Conservation (phyloP, 306 rosid genomes). For the Pachyrhizus erosus region DNA sequence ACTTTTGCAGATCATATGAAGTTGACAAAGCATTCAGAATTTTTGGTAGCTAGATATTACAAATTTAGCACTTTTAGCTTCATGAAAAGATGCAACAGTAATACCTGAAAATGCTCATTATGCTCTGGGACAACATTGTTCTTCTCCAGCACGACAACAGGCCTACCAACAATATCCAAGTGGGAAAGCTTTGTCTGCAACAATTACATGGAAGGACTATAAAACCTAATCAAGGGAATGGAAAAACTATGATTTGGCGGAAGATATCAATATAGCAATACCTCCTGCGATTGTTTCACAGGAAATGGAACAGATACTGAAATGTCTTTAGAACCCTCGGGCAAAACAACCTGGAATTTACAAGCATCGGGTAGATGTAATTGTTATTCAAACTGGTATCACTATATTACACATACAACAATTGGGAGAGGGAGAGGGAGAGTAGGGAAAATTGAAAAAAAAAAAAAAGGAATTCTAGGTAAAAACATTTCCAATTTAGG, state of each 20-base stretch:
- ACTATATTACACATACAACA: background rate
- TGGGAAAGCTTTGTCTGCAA: slow-evolving; percentile 93
- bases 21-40: slow-evolving; percentile 6
- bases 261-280: slow-evolving; percentile 43
- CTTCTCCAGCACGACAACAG: slow-evolving; percentile 89
- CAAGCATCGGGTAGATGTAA: slow-evolving; percentile 39
- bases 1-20: slow-evolving; percentile 3
- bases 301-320: slow-evolving; percentile 79
- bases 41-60: background rate
- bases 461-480: background rate
- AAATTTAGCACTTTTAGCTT: slow-evolving; percentile 7
- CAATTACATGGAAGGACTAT: slow-evolving; percentile 34
- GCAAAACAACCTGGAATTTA: slow-evolving; percentile 89
- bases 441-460: background rate
- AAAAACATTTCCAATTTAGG: slow-evolving; percentile 1
- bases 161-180: slow-evolving; percentile 95
- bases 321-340: slow-evolving; percentile 87
- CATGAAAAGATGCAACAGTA: slow-evolving; percentile 14
- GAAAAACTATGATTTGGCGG: slow-evolving; percentile 12
- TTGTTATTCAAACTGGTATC: slow-evolving; percentile 31
- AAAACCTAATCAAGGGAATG: slow-evolving; percentile 41
- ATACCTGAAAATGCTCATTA: slow-evolving; percentile 92
- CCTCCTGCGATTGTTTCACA: slow-evolving; percentile 83
- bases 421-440: background rate
- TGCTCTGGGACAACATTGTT: slow-evolving; percentile 92